Conservation (phyloP, 768 basidiomycete species). For the Sutorius australiensis region DNA sequence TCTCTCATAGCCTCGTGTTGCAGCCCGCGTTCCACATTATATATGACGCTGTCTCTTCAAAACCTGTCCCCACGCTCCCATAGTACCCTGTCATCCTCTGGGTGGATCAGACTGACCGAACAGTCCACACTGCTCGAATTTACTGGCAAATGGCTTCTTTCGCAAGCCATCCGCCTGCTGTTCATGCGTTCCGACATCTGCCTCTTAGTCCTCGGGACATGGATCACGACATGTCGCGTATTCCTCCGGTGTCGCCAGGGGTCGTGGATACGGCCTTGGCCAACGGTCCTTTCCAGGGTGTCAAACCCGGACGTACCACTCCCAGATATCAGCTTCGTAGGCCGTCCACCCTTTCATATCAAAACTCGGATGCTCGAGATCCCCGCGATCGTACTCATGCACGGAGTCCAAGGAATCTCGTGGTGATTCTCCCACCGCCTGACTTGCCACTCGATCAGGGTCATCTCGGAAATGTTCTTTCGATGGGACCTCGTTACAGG, state of each 20-base stretch:
- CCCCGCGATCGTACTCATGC: constrained; percentile 38
- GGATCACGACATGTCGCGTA: constrained; percentile 10
- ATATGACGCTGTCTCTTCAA: not conserved
- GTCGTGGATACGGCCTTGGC: constrained; percentile 7
- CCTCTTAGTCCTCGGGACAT: constrained; percentile 42
- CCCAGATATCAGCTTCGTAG: constrained; percentile 36
- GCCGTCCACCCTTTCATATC: constrained; percentile 53
- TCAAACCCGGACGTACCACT: constrained; percentile 7
- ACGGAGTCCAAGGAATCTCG: constrained; percentile 47
- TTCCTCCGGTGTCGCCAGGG: not conserved
- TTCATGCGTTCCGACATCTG: constrained; percentile 34
- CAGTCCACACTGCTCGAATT: not conserved
- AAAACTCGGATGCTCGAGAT: constrained; percentile 45
- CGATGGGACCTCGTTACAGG: constrained; percentile 55
- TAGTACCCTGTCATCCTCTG: not conserved
- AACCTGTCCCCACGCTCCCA: not conserved
- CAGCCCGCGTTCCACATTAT: constrained; percentile 4
- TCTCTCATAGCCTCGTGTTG: constrained; percentile 19
- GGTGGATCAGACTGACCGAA: not conserved
- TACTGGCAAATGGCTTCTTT: constrained; percentile 38
- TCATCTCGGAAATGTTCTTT: constrained; percentile 53
- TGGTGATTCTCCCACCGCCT: constrained; percentile 64
- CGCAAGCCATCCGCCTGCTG: constrained; percentile 32
- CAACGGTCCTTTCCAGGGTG: not conserved
- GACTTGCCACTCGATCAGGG: constrained; percentile 57